phyloP scores from a whole-genome alignment of 306 rosid genomes.

The Citrullus mucosospermus region DNA sequence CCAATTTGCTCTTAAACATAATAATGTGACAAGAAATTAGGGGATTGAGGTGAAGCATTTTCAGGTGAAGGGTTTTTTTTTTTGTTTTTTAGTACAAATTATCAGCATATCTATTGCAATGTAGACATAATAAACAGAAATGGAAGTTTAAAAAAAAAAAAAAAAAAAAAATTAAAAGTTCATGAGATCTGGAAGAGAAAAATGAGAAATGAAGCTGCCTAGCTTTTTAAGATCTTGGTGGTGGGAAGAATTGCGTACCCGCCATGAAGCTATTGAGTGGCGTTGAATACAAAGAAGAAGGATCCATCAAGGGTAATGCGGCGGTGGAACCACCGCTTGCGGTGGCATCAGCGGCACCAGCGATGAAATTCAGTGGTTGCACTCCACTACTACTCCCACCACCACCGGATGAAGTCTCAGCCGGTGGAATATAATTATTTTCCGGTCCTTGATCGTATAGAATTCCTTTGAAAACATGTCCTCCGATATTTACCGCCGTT shows the following conservation, averaged over 20 bases:
- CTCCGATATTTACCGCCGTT: slow-evolving; percentile 89
- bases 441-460: slow-evolving; percentile 79
- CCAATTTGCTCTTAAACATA: neutral
- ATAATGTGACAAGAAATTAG: neutral
- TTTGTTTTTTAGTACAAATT: neutral
- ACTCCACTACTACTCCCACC: slow-evolving; percentile 18
- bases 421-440: slow-evolving; percentile 18
- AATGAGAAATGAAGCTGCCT: neutral
- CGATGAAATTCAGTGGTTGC: slow-evolving; percentile 51
- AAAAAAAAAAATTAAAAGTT: neutral
- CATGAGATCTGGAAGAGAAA: neutral
- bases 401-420: slow-evolving; percentile 45
- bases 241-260: slow-evolving; percentile 99
- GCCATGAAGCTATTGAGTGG: slow-evolving; percentile 69
- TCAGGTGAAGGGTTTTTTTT: neutral
- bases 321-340: slow-evolving; percentile 12
- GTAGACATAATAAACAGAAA: slow-evolving; percentile 1
- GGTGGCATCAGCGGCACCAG: slow-evolving; percentile 7
- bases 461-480: slow-evolving; percentile 78
- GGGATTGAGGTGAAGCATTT: neutral
- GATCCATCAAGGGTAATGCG: slow-evolving; percentile 36
- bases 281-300: slow-evolving; percentile 44
- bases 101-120: neutral
- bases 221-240: slow-evolving; percentile 68
- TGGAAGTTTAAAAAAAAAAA: neutral